Base-by-base conservation (phyloP, 108 stramenopile species). In the Conticribra guillardii region DNA sequence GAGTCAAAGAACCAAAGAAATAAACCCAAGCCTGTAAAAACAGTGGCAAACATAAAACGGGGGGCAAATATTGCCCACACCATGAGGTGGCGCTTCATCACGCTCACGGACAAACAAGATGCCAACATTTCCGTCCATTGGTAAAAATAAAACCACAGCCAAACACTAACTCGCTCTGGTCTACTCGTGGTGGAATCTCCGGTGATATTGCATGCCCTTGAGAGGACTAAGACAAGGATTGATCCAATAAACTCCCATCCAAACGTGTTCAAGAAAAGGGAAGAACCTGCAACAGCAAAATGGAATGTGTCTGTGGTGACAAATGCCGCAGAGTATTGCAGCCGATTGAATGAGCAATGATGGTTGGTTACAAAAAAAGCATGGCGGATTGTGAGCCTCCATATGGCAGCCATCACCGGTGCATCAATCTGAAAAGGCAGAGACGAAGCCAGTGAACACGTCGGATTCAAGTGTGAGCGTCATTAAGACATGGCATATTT, bases 21-120 rank as follows among this genome's bases (percentile, higher is more conserved):
- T 23, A 76, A 68, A 2, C 60, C 58, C 33, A 76, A 44, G 14
- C 19, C 74, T 30, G 74, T 76, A 63, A 92, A 88, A 45, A 92
- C 75, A 3, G 87, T 80, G 18, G 80, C 74, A 66, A 89, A 94
- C 47, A 89, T 66, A 62, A 91, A 94, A 33, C 89, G 65, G 14
- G 93, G 93, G 14, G 93, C 93, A 73, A 91, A 94, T n/a, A 91
- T 76, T 1, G 90, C 93, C 93, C 93, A 94, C 18, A 94, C 90
- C 93, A 94, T 94, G 26, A 94, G 59, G 66, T 94, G 93, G 30
- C 93, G 62, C 27, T 89, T 79, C 82, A 91, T 67, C 9, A 88
- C 34, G 60, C 84, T 87, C 30, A 94, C 93, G 22, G 90, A 94
- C 24, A 94, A 75, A 63, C 90, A 90, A 31, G 85, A 84, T 17